These are phyloP conservation scores for Sporothrix mexicana DNA, from an alignment of 2,329 filamentous ascomycete genomes.

Conservation along the genomic window DNA sequence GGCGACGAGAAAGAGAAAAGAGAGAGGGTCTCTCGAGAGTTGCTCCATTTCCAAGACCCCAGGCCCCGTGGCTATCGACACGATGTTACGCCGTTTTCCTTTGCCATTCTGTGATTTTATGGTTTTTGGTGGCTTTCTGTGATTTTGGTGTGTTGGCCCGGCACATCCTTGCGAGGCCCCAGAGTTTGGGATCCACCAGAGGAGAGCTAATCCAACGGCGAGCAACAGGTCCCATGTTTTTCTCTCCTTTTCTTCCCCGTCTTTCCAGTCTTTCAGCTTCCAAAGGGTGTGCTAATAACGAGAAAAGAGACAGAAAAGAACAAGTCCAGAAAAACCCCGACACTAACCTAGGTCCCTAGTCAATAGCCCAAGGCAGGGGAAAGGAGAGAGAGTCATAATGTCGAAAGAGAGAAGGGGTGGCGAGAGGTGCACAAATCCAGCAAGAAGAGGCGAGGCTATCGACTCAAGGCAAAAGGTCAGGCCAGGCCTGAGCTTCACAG, in stretches of 20 bases:
- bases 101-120: too few relatives aligned
- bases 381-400: conserved; percentile 15
- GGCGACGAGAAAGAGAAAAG: neutral
- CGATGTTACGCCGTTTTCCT: conserved; percentile 30
- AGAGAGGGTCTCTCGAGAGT: neutral
- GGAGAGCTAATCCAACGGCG: too few relatives aligned
- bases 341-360: neutral
- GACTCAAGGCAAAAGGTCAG: neutral
- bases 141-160: neutral
- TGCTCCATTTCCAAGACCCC: neutral
- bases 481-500: neutral
- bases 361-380: conserved; percentile 9
- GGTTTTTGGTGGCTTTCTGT: too few relatives aligned
- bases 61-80: conserved; percentile 1
- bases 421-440: neutral
- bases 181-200: neutral
- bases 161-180: conserved; percentile 15
- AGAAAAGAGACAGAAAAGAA: neutral
- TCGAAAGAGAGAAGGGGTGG: neutral
- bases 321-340: neutral
- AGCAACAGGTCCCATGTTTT: neutral
- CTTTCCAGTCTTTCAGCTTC: neutral
- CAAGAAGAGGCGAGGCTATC: neutral
- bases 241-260: neutral
- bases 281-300: neutral